These are phyloP conservation scores for Cryptococcus depauperatus DNA, from an alignment of 1,284 basidiomycete genomes.

Conservation along the genomic window DNA sequence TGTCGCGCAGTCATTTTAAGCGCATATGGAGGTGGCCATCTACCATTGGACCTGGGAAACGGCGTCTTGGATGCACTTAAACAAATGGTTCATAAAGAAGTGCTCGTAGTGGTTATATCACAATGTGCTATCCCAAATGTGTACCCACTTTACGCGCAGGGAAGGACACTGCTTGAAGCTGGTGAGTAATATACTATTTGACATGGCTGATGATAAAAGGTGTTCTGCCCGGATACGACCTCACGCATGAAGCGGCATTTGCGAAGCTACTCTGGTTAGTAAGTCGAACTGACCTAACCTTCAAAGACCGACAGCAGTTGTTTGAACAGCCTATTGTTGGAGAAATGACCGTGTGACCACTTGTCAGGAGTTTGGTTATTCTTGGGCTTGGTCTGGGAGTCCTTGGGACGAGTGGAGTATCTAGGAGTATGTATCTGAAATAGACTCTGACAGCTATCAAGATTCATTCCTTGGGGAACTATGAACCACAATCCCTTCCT, in stretches of 20 bases:
- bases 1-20: slow-evolving; percentile 39
- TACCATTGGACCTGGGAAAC: slow-evolving; percentile 32
- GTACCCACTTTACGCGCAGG: slow-evolving; percentile 41
- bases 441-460: too few relatives aligned
- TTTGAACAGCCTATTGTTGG: slow-evolving; percentile 35
- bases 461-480: too few relatives aligned
- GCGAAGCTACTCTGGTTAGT: slow-evolving; percentile 42
- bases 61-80: slow-evolving; percentile 32
- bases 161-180: slow-evolving; percentile 30
- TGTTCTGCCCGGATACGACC: slow-evolving; percentile 39
- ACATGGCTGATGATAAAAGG: slow-evolving; percentile 11
- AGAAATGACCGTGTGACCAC: slow-evolving; percentile 34
- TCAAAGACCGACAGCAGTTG: slow-evolving; percentile 31
- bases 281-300: slow-evolving; percentile 30
- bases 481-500: too few relatives aligned
- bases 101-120: slow-evolving; percentile 41
- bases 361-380: too few relatives aligned
- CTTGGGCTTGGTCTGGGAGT: too few relatives aligned
- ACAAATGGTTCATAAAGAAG: slow-evolving; percentile 33
- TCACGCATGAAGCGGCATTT: slow-evolving; percentile 44
- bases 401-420: too few relatives aligned
- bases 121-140: slow-evolving; percentile 41
- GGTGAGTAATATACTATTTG: slow-evolving; percentile 14
- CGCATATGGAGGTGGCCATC: slow-evolving; percentile 39
- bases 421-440: too few relatives aligned